phyloP scores from a whole-genome alignment of 768 basidiomycete species.

The Hortiboletus campestris region DNA sequence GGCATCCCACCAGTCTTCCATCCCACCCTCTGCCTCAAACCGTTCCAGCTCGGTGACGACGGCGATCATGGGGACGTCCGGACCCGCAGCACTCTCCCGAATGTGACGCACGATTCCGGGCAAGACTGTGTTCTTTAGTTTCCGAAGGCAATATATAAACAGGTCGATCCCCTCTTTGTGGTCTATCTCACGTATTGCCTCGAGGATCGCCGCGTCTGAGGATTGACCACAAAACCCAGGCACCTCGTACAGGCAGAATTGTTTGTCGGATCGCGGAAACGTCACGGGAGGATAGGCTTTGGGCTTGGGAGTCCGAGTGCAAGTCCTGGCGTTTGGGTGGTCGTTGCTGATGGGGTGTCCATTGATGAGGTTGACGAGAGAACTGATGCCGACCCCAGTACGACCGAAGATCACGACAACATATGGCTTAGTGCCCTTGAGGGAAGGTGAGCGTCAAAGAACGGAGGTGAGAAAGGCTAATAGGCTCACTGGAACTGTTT shows the following conservation, averaged over 20 bases:
- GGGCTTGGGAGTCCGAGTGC: not conserved
- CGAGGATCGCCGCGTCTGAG: constrained; percentile 8
- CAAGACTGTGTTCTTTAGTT: constrained; percentile 15
- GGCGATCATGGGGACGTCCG: constrained; percentile 19
- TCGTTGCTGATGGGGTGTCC: constrained; percentile 17
- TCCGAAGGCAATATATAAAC: constrained; percentile 26
- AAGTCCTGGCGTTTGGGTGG: constrained; percentile 9
- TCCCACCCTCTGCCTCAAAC: constrained; percentile 13
- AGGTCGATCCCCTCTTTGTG: constrained; percentile 17
- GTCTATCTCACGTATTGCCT: constrained; percentile 17
- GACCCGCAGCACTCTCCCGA: not conserved
- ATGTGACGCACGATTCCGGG: constrained; percentile 8
- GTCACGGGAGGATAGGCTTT: not conserved
- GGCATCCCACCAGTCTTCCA: constrained; percentile 34
- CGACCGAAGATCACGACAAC: constrained; percentile 30
- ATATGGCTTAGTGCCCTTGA: constrained; percentile 8
- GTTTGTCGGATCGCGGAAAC: not conserved
- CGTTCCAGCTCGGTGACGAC: constrained; percentile 29
- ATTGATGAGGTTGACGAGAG: constrained; percentile 27
- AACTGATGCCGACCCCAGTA: constrained; percentile 30
- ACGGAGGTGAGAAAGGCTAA: not conserved
- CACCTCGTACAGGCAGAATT: constrained; percentile 22
- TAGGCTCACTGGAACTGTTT: constrained; percentile 1
- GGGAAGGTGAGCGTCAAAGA: not conserved
- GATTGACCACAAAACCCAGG: constrained; percentile 17